These are phyloP conservation scores for Camellia oleifera DNA, from an alignment of 179 eudicot genomes.

Conservation along the genomic window DNA sequence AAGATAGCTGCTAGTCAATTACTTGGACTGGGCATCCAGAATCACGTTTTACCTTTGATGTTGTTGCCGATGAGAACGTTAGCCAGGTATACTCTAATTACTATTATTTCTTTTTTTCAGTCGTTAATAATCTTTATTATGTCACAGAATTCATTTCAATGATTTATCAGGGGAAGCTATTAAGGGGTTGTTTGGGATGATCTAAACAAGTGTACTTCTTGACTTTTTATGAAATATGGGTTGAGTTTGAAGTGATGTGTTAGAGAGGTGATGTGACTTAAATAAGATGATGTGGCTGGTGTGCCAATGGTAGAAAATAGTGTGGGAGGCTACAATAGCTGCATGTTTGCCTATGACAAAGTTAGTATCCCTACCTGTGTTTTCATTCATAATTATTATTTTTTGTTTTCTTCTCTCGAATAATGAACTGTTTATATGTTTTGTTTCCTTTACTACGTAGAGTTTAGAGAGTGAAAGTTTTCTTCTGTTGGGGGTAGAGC, in stretches of 20 bases:
- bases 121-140: background rate
- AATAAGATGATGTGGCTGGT: conserved; percentile 60
- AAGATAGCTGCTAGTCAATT: conserved; percentile 76
- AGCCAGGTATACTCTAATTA: conserved; percentile 53
- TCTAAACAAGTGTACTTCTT: no score
- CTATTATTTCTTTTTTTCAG: background rate
- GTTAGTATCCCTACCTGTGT: conserved; percentile 33
- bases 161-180: conserved; percentile 68
- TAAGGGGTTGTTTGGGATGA: conserved; percentile 2
- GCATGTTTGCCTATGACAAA: conserved; percentile 99
- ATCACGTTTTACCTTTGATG: conserved; percentile 87
- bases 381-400: background rate
- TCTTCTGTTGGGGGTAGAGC: background rate
- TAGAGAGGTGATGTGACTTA: no score
- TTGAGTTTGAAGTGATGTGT: no score
- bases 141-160: background rate
- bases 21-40: conserved; percentile 98
- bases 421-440: background rate
- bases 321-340: conserved; percentile 89
- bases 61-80: conserved; percentile 86
- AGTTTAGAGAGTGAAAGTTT: background rate
- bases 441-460: background rate
- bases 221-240: no score
- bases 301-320: conserved; percentile 94
- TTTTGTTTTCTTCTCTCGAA: background rate